Evolutionary conservation across 345 rosid species (phyloP).

Genomic region (Salix caprea): DNA sequence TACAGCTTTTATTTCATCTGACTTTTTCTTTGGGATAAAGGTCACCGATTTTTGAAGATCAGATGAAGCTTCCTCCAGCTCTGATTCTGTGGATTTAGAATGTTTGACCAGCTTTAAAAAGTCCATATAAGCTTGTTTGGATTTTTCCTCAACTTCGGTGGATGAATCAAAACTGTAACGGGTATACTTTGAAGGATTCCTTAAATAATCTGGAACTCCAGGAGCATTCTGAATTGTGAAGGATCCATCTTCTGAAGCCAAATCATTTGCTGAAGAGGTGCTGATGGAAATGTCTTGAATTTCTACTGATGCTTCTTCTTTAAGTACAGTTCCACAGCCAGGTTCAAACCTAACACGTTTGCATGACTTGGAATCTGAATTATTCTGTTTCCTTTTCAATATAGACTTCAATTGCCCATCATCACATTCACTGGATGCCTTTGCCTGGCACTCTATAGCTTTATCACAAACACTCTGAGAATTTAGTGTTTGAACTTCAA

Average conservation of each 20-base stretch:
- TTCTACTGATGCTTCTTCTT: slow-evolving; percentile 26
- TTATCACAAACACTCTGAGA: neutral
- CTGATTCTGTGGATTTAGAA: slow-evolving; percentile 28
- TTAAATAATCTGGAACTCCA: slow-evolving; percentile 64
- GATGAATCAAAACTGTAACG: slow-evolving; percentile 55
- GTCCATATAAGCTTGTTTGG: slow-evolving; percentile 64
- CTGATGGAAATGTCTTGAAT: slow-evolving; percentile 11
- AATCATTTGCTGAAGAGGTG: slow-evolving; percentile 21
- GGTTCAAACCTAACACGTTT: slow-evolving; percentile 68
- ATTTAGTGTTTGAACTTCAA: slow-evolving; percentile 6
- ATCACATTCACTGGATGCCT: slow-evolving; percentile 2
- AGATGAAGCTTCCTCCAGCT: slow-evolving; percentile 28
- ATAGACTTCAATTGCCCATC: slow-evolving; percentile 38
- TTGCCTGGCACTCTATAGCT: slow-evolving; percentile 6
- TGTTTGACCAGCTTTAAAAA: slow-evolving; percentile 42
- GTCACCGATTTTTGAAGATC: slow-evolving; percentile 45
- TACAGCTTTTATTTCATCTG: slow-evolving; percentile 13
- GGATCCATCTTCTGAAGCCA: slow-evolving; percentile 20
- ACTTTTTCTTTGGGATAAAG: slow-evolving; percentile 60
- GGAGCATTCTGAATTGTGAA: slow-evolving; percentile 14
- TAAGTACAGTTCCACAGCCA: slow-evolving; percentile 21
- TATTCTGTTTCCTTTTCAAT: slow-evolving; percentile 50
- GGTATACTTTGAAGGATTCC: slow-evolving; percentile 74
- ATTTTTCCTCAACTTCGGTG: slow-evolving; percentile 51
- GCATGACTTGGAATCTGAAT: slow-evolving; percentile 37